Evolutionary conservation across 2,329 filamentous ascomycete species (phyloP), one percentile per base, ranked within the genome.

Genomic region (Sodiomyces alkalinus): DNA sequence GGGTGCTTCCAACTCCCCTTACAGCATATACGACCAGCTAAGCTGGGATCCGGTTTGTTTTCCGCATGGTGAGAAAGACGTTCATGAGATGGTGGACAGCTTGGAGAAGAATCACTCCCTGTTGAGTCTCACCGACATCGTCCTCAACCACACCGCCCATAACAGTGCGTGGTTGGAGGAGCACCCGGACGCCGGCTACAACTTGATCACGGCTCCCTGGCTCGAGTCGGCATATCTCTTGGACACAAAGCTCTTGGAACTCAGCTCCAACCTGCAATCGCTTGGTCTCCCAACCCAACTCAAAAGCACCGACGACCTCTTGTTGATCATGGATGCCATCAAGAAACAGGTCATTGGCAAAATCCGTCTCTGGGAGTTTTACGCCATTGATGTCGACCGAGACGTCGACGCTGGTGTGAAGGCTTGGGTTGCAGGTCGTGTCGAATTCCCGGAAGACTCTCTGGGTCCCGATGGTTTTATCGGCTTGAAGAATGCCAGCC

Each of bases 141-240:
- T 98, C 24, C 85, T 90, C 62, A 98, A 98, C 47, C 90, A 98
- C 56, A 98, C 90, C 4, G 87, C 90, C 6, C 72, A 94, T 58
- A 96, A 96, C 55, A 92, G 80, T 53, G 71, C 78, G 43, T 98
- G 90, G 90, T 67, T 98, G 8, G 67, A 92, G 47, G 79, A 92
- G 34, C 87, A 98, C 46, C 90, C 92, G 0, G 90, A 98, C 42
- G 80, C 85, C 24, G 90, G 90, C 11, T 98, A 98, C 64, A 98
- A 92, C 49, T 62, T 93, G 38, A 74, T 75, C 22, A 96, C 87
- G 1, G 86, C 90, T 1, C 90, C 90, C 1, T 78, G 74, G 70
- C 52, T 80, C 10, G 64, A 77, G 44, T 62, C 73, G 7, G 74
- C 74, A 3, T 72, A 68, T 39, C 51, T 71, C 29, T 60, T 76